Percentiles rank a stretch among this genome's conserved stretches.
phyloP scores from a whole-genome alignment of 441 rosid genomes.

The Kokia cookei region DNA sequence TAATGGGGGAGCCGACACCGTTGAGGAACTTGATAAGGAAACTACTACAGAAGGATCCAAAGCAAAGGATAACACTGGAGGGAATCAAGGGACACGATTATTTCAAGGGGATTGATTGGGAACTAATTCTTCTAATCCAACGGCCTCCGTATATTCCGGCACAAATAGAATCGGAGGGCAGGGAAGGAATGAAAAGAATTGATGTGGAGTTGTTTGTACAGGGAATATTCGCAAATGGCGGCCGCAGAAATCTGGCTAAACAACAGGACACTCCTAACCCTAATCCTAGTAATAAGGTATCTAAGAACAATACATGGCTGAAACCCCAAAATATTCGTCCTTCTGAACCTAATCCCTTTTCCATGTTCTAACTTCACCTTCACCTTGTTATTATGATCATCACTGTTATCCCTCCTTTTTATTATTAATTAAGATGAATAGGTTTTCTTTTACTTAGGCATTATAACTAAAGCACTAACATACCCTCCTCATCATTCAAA shows the following conservation, averaged over 20 bases:
- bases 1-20: conserved; percentile 62
- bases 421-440: too few species aligned
- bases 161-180: conserved; percentile 5
- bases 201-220: conserved; percentile 67
- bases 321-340: too few species aligned
- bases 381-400: too few species aligned
- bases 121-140: conserved; percentile 23
- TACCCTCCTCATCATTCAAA: too few species aligned
- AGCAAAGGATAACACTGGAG: conserved; percentile 41
- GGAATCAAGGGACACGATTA: conserved; percentile 60
- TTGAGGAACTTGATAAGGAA: conserved; percentile 52
- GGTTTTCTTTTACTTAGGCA: too few species aligned
- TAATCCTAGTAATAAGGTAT: too few species aligned
- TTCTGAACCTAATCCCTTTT: too few species aligned
- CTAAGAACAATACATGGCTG: too few species aligned
- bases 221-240: conserved; percentile 30
- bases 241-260: background rate
- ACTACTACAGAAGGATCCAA: conserved; percentile 54
- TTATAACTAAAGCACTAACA: too few species aligned
- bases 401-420: too few species aligned
- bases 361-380: too few species aligned
- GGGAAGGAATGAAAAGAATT: conserved; percentile 16
- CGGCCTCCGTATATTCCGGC: conserved; percentile 68
- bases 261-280: too few species aligned
- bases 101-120: conserved; percentile 57